Conservation (phyloP, 441 rosid species). For the Geranium incanum region DNA sequence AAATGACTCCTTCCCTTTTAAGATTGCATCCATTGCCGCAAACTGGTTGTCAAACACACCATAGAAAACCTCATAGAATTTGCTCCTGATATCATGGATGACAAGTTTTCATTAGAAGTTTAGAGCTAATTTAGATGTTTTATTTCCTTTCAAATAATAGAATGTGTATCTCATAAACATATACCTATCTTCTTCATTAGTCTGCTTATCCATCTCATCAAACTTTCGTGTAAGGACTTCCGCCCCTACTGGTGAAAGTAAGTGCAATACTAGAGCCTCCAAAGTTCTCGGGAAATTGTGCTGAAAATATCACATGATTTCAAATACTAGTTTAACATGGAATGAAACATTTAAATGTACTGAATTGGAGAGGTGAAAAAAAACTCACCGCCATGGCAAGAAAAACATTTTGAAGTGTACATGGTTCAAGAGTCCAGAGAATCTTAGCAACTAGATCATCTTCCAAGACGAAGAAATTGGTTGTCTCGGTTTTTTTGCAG, state of each 20-base stretch:
- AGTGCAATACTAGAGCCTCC: conserved; percentile 72
- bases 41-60: conserved; percentile 74
- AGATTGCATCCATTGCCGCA: conserved; percentile 76
- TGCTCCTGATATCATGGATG: conserved; percentile 42
- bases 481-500: conserved; percentile 20
- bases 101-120: conserved; percentile 10
- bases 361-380: conserved; percentile 4
- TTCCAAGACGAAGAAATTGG: conserved; percentile 35
- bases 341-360: neutral
- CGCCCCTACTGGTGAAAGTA: conserved; percentile 77
- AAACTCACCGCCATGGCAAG: conserved; percentile 68
- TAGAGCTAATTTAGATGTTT: conserved; percentile 8
- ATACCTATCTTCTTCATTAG: conserved; percentile 60
- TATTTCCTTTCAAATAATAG: conserved; percentile 16
- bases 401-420: conserved; percentile 45
- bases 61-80: conserved; percentile 61
- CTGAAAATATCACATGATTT: conserved; percentile 35
- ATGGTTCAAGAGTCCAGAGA: conserved; percentile 48
- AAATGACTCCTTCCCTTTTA: conserved; percentile 67
- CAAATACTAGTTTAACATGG: conserved; percentile 1
- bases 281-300: conserved; percentile 74
- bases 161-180: conserved; percentile 13
- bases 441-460: conserved; percentile 69
- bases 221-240: conserved; percentile 75
- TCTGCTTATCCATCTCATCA: conserved; percentile 63